Percentiles rank a stretch among this genome's conserved stretches.
Conservation (phyloP, 176 grass and related monocot genomes). For the Phoenix dactylifera region DNA sequence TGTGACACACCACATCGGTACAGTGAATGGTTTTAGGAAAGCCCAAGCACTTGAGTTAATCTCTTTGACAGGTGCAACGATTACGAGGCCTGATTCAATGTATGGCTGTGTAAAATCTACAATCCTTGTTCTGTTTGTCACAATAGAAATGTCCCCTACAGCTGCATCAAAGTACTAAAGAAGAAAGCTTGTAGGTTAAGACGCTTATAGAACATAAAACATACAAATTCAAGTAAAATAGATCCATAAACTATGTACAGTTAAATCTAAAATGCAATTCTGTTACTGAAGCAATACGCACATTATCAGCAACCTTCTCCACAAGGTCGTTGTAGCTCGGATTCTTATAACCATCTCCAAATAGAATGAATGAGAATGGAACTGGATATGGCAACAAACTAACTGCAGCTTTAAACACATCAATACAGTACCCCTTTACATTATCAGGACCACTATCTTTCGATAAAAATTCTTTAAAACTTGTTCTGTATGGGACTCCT, state of each 20-base stretch:
- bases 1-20: conserved; percentile 60
- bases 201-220: no score
- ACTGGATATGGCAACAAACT: conserved; percentile 67
- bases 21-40: conserved; percentile 72
- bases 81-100: conserved; percentile 65
- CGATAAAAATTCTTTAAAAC: conserved; percentile 60
- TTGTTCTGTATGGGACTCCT: conserved; percentile 63
- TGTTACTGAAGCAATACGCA: conserved; percentile 19
- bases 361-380: conserved; percentile 35
- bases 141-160: conserved; percentile 71
- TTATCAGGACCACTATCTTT: conserved; percentile 38
- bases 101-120: conserved; percentile 90
- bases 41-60: conserved; percentile 68
- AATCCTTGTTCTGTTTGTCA: conserved; percentile 52
- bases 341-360: conserved; percentile 74
- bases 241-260: no score
- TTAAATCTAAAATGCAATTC: neutral
- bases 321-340: conserved; percentile 60
- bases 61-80: conserved; percentile 42
- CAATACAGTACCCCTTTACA: conserved; percentile 80
- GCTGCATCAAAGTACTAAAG: conserved; percentile 61
- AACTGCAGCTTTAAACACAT: conserved; percentile 74
- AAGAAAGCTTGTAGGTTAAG: neutral
- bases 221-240: no score
- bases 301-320: conserved; percentile 50